Base-by-base conservation (phyloP, 2,329 filamentous ascomycete genomes). In the Dichotomopilus funicola region DNA sequence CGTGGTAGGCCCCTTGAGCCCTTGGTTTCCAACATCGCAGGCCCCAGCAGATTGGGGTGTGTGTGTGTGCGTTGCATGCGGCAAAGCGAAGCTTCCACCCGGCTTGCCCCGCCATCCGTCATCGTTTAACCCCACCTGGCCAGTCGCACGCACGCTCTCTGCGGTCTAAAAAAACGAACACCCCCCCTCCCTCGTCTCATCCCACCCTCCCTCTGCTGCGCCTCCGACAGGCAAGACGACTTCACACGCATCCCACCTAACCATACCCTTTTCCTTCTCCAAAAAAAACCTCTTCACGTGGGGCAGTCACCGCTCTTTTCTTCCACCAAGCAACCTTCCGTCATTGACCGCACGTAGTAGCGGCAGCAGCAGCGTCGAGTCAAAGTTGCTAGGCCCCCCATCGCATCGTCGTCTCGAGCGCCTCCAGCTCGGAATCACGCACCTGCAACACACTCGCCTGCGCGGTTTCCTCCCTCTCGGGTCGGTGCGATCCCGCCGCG, bases 101-200 rank as follows among this genome's bases (percentile, higher is more conserved):
- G 27, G 41, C 11, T 34, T 51, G 46, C 58, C 58, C 58, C 58
- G 58, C 58, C 55, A 47, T 51, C 54, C 47, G 48, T 49, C 48
- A 49, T 49, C 31, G 42, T 12, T 33, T 35, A 47, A 55, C 58
- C 59, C 56, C 56, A 44, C 56, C 54, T 49, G 46, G 34, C 27
- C 55, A 54, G 44, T 34, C 44, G 19, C 44, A 27, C 27, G 19
- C 34, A 45, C 19, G 10, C 19, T 27, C 19, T 27, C 19, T 27
- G 19, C 19, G 19, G 19, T 27, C 19, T 27, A 27, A 27, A 27
- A 27, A 27, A 27, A 27, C 19, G 19, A 27, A 27, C 19, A 27
- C 19, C 19, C 19, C 19, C 19, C 19, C 19, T 27, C 19, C 19
- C 19, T 3, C 19, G 2, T 27, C 19, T 27, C 19, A 27, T 27